Conservation (phyloP, 2,329 filamentous ascomycete species). For the Fusarium zealandicum region DNA sequence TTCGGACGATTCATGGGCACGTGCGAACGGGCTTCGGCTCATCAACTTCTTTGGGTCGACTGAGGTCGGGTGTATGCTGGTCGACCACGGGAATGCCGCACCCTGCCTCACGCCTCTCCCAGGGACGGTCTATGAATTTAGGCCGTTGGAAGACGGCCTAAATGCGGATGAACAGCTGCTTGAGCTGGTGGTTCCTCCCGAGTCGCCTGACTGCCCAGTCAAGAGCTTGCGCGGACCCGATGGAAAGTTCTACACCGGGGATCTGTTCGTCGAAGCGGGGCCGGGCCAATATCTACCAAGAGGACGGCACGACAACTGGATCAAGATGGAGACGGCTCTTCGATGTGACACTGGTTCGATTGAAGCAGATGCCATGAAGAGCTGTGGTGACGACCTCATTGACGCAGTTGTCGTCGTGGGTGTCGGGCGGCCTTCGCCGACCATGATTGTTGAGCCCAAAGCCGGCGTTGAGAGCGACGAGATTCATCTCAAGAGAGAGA, state of each 20-base stretch:
- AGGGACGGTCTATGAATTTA: slow-evolving; percentile 5
- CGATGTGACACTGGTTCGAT: slow-evolving; percentile 34
- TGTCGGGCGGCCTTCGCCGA: slow-evolving; percentile 26
- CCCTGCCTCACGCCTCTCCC: slow-evolving; percentile 1
- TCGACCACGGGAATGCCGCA: neutral
- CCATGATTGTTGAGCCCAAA: slow-evolving; percentile 27
- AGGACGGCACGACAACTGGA: slow-evolving; percentile 38
- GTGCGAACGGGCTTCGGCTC: slow-evolving; percentile 8
- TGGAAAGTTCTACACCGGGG: slow-evolving; percentile 38
- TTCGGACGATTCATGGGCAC: slow-evolving; percentile 21
- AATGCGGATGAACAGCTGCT: slow-evolving; percentile 3
- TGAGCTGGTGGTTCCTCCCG: slow-evolving; percentile 18
- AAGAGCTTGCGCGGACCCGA: slow-evolving; percentile 5
- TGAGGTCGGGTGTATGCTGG: slow-evolving; percentile 14
- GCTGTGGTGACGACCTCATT: slow-evolving; percentile 30
- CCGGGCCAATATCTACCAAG: slow-evolving; percentile 26
- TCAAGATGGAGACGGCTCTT: slow-evolving; percentile 35
- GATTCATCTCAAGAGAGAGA: neutral
- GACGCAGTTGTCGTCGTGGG: slow-evolving; percentile 27
- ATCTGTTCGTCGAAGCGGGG: slow-evolving; percentile 34
- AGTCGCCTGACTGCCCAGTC: slow-evolving; percentile 26
- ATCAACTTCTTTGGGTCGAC: slow-evolving; percentile 26
- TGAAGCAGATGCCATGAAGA: slow-evolving; percentile 28
- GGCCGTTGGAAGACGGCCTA: neutral
- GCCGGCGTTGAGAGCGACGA: neutral